Base-by-base conservation (phyloP, 1,284 basidiomycete species). In the Hymenochaete sp. region DNA sequence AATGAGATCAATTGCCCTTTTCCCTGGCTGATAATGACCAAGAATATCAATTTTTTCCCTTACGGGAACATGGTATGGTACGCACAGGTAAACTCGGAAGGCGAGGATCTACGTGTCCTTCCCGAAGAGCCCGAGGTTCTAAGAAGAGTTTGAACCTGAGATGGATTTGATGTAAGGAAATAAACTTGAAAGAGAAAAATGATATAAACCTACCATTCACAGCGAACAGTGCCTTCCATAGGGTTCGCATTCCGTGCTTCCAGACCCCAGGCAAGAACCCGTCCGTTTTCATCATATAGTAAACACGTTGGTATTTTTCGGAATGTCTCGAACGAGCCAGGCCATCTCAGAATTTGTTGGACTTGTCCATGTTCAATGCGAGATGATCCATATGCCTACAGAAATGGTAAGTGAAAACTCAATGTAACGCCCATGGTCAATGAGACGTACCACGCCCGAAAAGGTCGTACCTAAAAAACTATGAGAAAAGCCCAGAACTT, bases 231-330 rank as follows among this genome's bases (percentile, higher is more conserved):
- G 9, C 82, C 83, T 4, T 71, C 68, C 61, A 80, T 75, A 0
- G 75, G 74, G 28, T 73, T 71, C 2, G 80, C 72, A 55, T 82
- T 85, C 67, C 87, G 86, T 2, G 85, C 85, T 63, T 86, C 82
- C 38, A 86, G 62, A 3, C 84, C 84, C 84, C 84, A 88, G 6
- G 82, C 79, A 24, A 85, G 57, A 1, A 87, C 77, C 50, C 71
- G 70, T 0, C 83, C 84, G 31, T 65, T 60, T 38, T 80, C 75
- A 53, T 86, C 79, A 52, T 87, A 88, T 10, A 88, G 60, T 22
- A 88, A 64, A 58, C 83, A 87, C 0, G 85, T 88, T 3, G 84
- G 85, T 36, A 88, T 80, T 64, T 87, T 87, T 56, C 82, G 71
- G 65, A 84, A 86, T 1, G 79, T 84, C 60, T 87, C 85, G 49